These are phyloP conservation scores for Lantana camara DNA, from an alignment of 257 asterid genomes.

Conservation along the genomic window DNA sequence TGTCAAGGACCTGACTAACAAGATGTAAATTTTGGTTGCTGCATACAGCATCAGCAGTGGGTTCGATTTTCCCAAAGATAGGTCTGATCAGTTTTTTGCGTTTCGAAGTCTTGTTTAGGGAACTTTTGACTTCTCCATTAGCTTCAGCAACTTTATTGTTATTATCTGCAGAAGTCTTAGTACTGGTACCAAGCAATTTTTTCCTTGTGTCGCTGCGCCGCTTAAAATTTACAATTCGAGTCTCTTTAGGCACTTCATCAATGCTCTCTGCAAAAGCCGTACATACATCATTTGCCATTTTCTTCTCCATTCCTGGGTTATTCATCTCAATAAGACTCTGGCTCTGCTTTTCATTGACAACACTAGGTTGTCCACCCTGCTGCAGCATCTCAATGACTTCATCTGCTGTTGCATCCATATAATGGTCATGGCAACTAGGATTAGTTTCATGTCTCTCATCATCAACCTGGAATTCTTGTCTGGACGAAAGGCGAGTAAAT, in stretches of 20 bases:
- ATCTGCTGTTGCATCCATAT: conserved; percentile 57
- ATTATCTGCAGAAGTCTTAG: conserved; percentile 22
- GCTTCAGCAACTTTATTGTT: conserved; percentile 1
- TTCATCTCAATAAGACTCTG: conserved; percentile 25
- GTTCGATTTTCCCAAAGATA: conserved; percentile 36
- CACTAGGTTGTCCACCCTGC: conserved; percentile 33
- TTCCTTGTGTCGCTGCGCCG: conserved; percentile 58
- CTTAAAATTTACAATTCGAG: conserved; percentile 60
- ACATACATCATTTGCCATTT: conserved; percentile 23
- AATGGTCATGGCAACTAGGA: conserved; percentile 27
- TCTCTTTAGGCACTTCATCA: conserved; percentile 48
- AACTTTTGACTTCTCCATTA: conserved; percentile 33
- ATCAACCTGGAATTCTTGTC: conserved; percentile 16
- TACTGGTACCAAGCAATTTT: conserved; percentile 28
- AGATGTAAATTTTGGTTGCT: conserved; percentile 20
- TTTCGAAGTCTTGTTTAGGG: conserved; percentile 34
- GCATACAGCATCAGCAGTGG: conserved; percentile 14
- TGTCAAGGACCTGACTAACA: conserved; percentile 25
- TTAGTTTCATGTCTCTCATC: conserved; percentile 30
- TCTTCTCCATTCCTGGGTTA: conserved; percentile 29
- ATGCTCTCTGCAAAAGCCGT: conserved; percentile 27
- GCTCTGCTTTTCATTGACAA: conserved; percentile 27
- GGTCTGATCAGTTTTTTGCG: conserved; percentile 72
- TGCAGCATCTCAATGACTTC: conserved; percentile 62
- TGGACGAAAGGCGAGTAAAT: conserved; percentile 56